phyloP scores from a whole-genome alignment of 1,139 yeast genomes.

The Fermentozyma sake region DNA sequence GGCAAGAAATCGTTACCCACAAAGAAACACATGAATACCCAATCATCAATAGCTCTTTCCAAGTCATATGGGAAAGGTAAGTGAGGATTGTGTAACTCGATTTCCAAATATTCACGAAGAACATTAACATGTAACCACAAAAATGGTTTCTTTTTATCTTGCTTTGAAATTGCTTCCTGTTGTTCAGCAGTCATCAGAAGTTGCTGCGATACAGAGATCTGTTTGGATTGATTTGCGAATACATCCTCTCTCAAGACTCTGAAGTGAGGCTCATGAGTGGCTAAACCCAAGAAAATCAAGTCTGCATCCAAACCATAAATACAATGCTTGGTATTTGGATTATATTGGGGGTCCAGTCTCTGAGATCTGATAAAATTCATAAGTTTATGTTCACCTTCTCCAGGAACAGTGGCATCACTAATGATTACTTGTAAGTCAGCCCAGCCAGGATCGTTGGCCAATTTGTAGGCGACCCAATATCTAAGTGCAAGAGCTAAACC shows the following conservation, averaged over 20 bases:
- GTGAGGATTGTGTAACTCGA: slow-evolving; percentile 72
- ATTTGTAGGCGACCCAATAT: slow-evolving; percentile 87
- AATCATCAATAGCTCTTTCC: slow-evolving; percentile 96
- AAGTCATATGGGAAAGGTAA: slow-evolving; percentile 74
- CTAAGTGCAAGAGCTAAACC: slow-evolving; percentile 75
- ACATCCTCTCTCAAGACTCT: slow-evolving; percentile 93
- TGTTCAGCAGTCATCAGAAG: slow-evolving; percentile 60
- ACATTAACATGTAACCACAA: slow-evolving; percentile 91
- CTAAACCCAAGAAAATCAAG: slow-evolving; percentile 89
- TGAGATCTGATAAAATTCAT: slow-evolving; percentile 90
- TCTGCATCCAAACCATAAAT: slow-evolving; percentile 98
- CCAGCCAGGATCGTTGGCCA: slow-evolving; percentile 90
- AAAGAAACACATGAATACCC: slow-evolving; percentile 98
- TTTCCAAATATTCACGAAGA: slow-evolving; percentile 79
- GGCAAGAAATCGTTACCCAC: slow-evolving; percentile 99
- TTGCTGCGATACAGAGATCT: slow-evolving; percentile 47
- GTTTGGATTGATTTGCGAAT: slow-evolving; percentile 61
- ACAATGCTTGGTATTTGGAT: slow-evolving; percentile 89
- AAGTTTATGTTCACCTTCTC: slow-evolving; percentile 98
- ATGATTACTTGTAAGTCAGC: slow-evolving; percentile 75
- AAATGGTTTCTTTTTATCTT: slow-evolving; percentile 76
- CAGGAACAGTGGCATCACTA: slow-evolving; percentile 97
- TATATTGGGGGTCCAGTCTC: slow-evolving; percentile 78
- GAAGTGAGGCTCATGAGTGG: slow-evolving; percentile 97
- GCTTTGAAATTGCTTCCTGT: slow-evolving; percentile 46